phyloP scores from a whole-genome alignment of 2,329 filamentous ascomycete genomes.

The Scortechinia acanthostroma region DNA sequence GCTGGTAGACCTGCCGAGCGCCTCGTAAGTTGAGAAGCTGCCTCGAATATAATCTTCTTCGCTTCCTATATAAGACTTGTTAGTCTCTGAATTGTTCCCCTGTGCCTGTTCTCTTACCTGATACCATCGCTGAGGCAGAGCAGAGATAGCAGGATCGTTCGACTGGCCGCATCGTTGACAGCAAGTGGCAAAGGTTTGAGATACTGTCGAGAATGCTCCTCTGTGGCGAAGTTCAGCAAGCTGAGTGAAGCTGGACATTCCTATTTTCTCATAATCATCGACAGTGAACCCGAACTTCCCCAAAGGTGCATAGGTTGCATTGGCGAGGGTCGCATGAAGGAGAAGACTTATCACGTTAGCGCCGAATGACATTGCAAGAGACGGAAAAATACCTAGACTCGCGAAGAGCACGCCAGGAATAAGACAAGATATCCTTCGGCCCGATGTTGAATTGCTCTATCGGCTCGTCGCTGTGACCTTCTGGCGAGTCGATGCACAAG shows the following conservation, averaged over 20 bases:
- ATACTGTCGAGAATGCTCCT: conserved; percentile 1
- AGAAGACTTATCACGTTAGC: background rate
- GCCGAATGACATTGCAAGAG: no score
- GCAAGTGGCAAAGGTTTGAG: conserved; percentile 1
- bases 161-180: background rate
- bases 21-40: background rate
- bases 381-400: conserved; percentile 2
- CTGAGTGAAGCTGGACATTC: background rate
- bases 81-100: no score
- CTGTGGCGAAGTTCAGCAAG: conserved; percentile 2
- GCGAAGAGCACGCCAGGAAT: background rate
- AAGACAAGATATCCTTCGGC: conserved; percentile 2
- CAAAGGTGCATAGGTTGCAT: background rate
- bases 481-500: background rate
- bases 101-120: background rate
- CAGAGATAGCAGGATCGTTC: background rate
- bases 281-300: background rate
- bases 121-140: background rate
- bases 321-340: background rate
- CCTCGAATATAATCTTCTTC: background rate
- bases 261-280: background rate
- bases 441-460: background rate
- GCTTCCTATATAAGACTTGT: background rate
- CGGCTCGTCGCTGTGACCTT: background rate
- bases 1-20: background rate